Evolutionary conservation across 192 early-diverging fungal species (phyloP).

Genomic region (Phlyctochytrium arcticum): DNA sequence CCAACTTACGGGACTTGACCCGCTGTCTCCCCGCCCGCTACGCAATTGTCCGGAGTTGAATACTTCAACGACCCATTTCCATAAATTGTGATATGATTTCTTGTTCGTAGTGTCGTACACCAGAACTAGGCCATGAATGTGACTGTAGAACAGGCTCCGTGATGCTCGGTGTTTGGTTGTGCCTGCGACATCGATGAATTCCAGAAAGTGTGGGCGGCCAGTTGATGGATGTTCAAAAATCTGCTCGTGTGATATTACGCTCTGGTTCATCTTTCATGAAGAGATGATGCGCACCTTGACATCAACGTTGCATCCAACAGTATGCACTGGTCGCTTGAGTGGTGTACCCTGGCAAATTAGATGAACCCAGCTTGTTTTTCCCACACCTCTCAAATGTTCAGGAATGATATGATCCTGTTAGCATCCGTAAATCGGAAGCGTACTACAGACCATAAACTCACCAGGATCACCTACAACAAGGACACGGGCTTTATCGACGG

Average conservation of each 20-base stretch:
- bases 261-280: neutral
- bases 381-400: conserved; percentile 23
- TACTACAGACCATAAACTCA: neutral
- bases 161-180: conserved; percentile 40
- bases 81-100: conserved; percentile 50
- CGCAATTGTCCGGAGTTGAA: conserved; percentile 13
- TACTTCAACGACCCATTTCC: conserved; percentile 44
- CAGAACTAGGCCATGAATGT: conserved; percentile 44
- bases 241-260: neutral
- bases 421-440: neutral
- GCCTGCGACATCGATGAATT: conserved; percentile 53
- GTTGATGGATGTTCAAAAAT: conserved; percentile 19
- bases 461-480: conserved; percentile 28
- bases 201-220: conserved; percentile 42
- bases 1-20: neutral
- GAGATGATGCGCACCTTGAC: conserved; percentile 37
- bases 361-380: conserved; percentile 53
- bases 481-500: conserved; percentile 22
- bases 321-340: conserved; percentile 29
- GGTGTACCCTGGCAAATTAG: conserved; percentile 46
- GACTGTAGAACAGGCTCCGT: conserved; percentile 47
- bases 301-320: conserved; percentile 50
- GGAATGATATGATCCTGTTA: neutral
- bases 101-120: conserved; percentile 51
- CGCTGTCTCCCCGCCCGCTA: neutral